phyloP scores from a whole-genome alignment of 2,329 filamentous ascomycete genomes.

The Microsporum canis region DNA sequence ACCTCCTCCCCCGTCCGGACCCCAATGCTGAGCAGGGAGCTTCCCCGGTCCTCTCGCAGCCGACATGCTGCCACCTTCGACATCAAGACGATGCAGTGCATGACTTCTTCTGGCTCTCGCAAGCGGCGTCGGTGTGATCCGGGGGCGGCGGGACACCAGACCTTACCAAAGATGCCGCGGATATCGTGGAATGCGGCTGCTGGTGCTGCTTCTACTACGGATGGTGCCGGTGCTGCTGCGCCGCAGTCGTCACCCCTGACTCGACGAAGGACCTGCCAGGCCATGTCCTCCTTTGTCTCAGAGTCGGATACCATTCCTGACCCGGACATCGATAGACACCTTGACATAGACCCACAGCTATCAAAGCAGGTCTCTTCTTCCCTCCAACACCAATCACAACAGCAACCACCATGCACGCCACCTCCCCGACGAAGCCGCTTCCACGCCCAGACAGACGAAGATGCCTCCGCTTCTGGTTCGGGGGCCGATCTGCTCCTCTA shows the following conservation, averaged over 20 bases:
- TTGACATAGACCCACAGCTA: slow-evolving; percentile 68
- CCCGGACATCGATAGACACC: slow-evolving; percentile 24
- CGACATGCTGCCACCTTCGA: slow-evolving; percentile 36
- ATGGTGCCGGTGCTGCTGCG: slow-evolving; percentile 38
- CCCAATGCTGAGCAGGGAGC: slow-evolving; percentile 71
- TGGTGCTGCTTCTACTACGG: not conserved
- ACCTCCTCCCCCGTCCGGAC: slow-evolving; percentile 79
- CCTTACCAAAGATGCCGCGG: slow-evolving; percentile 47
- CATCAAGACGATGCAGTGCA: slow-evolving; percentile 33
- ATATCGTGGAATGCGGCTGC: slow-evolving; percentile 65
- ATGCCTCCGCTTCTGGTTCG: slow-evolving; percentile 28
- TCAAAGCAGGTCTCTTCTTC: slow-evolving; percentile 38
- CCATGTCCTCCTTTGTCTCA: slow-evolving; percentile 63
- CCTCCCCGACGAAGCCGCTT: slow-evolving; percentile 47
- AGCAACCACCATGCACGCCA: slow-evolving; percentile 67
- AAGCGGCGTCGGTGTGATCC: slow-evolving; percentile 60
- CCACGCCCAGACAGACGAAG: slow-evolving; percentile 53
- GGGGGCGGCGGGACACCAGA: slow-evolving; percentile 39
- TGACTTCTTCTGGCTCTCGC: slow-evolving; percentile 36
- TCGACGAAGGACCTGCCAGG: slow-evolving; percentile 57
- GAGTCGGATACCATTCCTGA: slow-evolving; percentile 58
- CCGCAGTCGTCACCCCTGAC: slow-evolving; percentile 81
- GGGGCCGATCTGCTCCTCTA: slow-evolving; percentile 72
- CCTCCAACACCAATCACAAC: slow-evolving; percentile 43
- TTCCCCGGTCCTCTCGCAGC: slow-evolving; percentile 46